Evolutionary conservation across 805 yeast genomes (phyloP), one percentile per base, ranked within the genome.

Genomic region (Starmerella gropengiesseri): DNA sequence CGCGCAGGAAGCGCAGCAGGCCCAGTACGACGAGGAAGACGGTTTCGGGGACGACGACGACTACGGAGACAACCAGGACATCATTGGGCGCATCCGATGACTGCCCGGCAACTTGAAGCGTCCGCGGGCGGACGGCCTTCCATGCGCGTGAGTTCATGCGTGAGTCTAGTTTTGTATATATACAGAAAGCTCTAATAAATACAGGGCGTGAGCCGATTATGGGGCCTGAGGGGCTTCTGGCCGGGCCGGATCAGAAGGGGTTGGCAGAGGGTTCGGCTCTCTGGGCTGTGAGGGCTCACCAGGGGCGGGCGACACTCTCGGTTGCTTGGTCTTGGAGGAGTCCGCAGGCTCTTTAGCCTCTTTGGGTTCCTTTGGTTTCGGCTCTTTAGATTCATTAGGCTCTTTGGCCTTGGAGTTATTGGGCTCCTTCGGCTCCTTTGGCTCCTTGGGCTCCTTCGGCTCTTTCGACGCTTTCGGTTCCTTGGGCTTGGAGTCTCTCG

Each of bases 71-170:
- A 44, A 41, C 16, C 32, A 36, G 35, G 43, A 42, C 7, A 43
- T 49, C 1, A 19, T 34, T 5, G 52, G 52, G 7, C 32, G 52
- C 16, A 47, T 49, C 4, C 40, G 52, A 6, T 49, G 31, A 19
- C 14, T n/a, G n/a, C n/a, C n/a, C n/a, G n/a, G n/a, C n/a, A n/a
- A n/a, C n/a, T n/a, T n/a, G n/a, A n/a, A n/a, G n/a, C n/a, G n/a
- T n/a, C n/a, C n/a, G n/a, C n/a, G n/a, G n/a, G n/a, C n/a, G n/a
- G n/a, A n/a, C n/a, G n/a, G n/a, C n/a, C n/a, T n/a, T n/a, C n/a
- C n/a, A n/a, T n/a, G n/a, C n/a, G n/a, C n/a, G n/a, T n/a, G n/a
- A n/a, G n/a, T n/a, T n/a, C n/a, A n/a, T n/a, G n/a, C n/a, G n/a
- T n/a, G n/a, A n/a, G n/a, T n/a, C n/a, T n/a, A n/a, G n/a, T n/a